Conservation (phyloP, 2,329 filamentous ascomycete species). For the Sclerotiophoma versabilis region DNA sequence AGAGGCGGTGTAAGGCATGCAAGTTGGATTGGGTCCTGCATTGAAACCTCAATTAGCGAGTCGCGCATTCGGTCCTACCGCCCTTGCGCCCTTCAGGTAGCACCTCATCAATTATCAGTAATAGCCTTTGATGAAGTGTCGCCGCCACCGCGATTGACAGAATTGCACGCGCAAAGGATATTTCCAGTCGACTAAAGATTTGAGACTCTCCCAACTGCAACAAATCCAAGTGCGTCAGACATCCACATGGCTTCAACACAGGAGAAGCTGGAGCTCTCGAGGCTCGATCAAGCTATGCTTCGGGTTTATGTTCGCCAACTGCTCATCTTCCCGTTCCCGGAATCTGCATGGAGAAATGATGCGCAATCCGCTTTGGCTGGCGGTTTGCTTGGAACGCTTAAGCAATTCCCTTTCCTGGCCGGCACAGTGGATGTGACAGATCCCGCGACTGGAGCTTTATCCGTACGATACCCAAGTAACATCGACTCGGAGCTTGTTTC, state of each 20-base stretch:
- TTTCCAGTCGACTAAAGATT: too few relatives aligned
- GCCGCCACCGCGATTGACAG: too few relatives aligned
- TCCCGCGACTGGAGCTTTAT: background rate
- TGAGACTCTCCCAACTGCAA: too few relatives aligned
- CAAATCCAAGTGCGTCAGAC: too few relatives aligned
- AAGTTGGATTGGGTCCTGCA: background rate
- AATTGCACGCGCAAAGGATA: too few relatives aligned
- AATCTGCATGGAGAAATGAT: background rate
- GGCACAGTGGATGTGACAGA: conserved; percentile 1
- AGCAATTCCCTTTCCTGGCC: conserved; percentile 9
- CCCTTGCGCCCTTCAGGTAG: conserved; percentile 8
- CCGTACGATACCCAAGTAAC: background rate
- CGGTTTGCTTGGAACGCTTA: background rate
- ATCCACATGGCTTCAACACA: background rate
- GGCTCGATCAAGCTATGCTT: conserved; percentile 6
- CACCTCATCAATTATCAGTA: background rate
- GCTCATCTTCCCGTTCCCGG: conserved; percentile 7
- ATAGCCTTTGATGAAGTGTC: too few relatives aligned
- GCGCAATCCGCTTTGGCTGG: background rate
- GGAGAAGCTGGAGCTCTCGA: background rate
- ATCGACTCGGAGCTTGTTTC: background rate
- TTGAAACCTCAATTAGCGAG: background rate
- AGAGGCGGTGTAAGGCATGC: background rate
- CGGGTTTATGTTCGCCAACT: conserved; percentile 13
- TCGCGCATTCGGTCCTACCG: background rate